Percentiles rank a stretch among this genome's conserved stretches.
phyloP scores from a whole-genome alignment of 371 early-diverging fungal genomes.

The Rhizopus stolonifer region DNA sequence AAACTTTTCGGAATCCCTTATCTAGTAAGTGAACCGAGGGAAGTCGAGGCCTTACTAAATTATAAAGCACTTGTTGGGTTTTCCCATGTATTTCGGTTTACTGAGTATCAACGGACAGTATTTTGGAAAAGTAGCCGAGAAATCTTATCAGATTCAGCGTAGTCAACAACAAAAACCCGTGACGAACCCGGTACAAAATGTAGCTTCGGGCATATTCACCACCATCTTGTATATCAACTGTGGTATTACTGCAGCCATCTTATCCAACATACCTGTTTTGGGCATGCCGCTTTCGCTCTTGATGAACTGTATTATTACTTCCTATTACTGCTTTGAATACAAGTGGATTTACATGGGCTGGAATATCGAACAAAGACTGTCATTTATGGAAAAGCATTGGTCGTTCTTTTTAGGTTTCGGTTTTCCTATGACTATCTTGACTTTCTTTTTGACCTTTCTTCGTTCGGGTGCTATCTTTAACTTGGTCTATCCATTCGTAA shows the following conservation, averaged over 20 bases:
- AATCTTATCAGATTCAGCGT: conserved; percentile 29
- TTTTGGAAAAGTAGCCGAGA: conserved; percentile 42
- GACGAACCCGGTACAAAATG: conserved; percentile 13
- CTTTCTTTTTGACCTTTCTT: conserved; percentile 49
- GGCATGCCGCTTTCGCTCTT: conserved; percentile 39
- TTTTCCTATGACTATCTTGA: conserved; percentile 39
- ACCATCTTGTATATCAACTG: conserved; percentile 43
- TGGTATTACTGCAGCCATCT: conserved; percentile 30
- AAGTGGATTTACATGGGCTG: conserved; percentile 53
- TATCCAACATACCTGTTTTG: conserved; percentile 37
- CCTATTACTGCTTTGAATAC: conserved; percentile 51
- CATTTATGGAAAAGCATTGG: conserved; percentile 55
- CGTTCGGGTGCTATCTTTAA: conserved; percentile 50
- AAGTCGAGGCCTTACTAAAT: not conserved
- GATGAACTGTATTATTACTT: conserved; percentile 42
- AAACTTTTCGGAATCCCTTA: conserved; percentile 37
- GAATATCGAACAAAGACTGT: conserved; percentile 50
- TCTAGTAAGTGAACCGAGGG: conserved; percentile 20
- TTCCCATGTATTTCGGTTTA: conserved; percentile 39
- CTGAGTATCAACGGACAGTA: conserved; percentile 37
- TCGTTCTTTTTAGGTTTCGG: conserved; percentile 57
- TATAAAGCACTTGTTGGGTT: conserved; percentile 32
- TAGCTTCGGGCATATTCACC: conserved; percentile 37
- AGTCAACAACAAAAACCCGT: conserved; percentile 4
- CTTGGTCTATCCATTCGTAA: conserved; percentile 50